Conservation (phyloP, 371 early-diverging fungal genomes). For the Cokeromyces recurvatus region DNA sequence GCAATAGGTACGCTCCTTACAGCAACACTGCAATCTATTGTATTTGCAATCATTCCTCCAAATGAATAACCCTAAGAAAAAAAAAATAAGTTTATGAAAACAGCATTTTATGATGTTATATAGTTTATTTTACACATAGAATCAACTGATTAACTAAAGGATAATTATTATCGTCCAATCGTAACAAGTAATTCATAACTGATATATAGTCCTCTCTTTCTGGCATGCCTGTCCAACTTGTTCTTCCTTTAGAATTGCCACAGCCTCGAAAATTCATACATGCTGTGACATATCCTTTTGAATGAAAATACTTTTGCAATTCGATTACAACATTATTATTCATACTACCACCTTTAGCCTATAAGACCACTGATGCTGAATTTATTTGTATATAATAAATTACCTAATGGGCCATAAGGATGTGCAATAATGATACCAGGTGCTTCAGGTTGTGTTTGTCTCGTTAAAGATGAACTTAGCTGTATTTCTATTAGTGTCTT, state of each 20-base stretch:
- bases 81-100: neutral
- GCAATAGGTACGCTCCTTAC: constrained; percentile 22
- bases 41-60: constrained; percentile 44
- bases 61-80: constrained; percentile 40
- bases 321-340: constrained; percentile 41
- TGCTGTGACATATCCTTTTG: constrained; percentile 24
- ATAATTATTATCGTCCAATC: neutral
- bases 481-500: constrained; percentile 19
- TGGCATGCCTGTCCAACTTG: constrained; percentile 56
- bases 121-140: neutral
- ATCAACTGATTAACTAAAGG: constrained; percentile 5
- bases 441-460: neutral
- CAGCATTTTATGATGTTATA: no score
- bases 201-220: constrained; percentile 53
- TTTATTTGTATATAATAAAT: neutral
- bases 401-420: constrained; percentile 48
- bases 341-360: constrained; percentile 36
- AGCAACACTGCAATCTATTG: constrained; percentile 12
- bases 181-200: constrained; percentile 32
- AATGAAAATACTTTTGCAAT: constrained; percentile 23
- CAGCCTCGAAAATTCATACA: constrained; percentile 55
- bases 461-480: neutral
- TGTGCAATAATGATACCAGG: constrained; percentile 38
- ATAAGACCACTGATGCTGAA: no score
- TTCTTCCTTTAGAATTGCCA: constrained; percentile 48